Evolutionary conservation across 2,329 filamentous ascomycete genomes (phyloP).

Genomic region (Paradendryphiella salina): DNA sequence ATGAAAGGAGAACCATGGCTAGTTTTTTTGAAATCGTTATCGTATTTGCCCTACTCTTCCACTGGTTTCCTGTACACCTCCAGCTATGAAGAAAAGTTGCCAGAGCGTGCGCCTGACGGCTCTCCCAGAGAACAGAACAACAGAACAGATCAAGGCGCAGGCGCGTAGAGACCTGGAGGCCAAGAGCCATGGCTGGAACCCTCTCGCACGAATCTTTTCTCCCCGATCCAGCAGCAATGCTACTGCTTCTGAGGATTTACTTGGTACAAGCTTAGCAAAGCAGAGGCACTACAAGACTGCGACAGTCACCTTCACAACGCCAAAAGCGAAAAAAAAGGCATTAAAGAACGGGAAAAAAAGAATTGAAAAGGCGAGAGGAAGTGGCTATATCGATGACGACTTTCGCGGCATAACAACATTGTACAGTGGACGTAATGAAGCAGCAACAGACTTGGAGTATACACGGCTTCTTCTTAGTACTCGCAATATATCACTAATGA

Average conservation of each 20-base stretch:
- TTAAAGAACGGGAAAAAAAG: background rate
- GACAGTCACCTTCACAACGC: background rate
- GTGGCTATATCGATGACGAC: background rate
- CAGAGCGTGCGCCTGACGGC: background rate
- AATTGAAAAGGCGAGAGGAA: background rate
- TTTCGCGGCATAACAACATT: background rate
- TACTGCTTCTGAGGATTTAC: background rate
- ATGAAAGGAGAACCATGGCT: too few relatives aligned
- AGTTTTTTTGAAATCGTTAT: background rate
- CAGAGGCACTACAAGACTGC: background rate
- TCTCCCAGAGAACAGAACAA: background rate
- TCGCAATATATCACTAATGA: background rate
- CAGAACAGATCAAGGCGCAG: background rate
- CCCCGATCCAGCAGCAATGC: background rate
- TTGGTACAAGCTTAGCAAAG: background rate
- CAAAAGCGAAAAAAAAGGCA: background rate
- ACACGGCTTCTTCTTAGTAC: background rate
- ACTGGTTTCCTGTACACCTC: too few relatives aligned
- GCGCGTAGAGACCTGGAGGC: background rate
- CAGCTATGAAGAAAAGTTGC: background rate
- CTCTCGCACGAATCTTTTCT: background rate
- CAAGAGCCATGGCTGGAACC: background rate
- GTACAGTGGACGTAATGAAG: background rate
- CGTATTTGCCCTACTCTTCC: background rate
- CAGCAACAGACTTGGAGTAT: background rate